A percentile compares a stretch with the other conserved stretches of the same genome.
These are phyloP conservation scores for Pythium apleroticum DNA, from an alignment of 352 stramenopile species.

Conservation along the genomic window DNA sequence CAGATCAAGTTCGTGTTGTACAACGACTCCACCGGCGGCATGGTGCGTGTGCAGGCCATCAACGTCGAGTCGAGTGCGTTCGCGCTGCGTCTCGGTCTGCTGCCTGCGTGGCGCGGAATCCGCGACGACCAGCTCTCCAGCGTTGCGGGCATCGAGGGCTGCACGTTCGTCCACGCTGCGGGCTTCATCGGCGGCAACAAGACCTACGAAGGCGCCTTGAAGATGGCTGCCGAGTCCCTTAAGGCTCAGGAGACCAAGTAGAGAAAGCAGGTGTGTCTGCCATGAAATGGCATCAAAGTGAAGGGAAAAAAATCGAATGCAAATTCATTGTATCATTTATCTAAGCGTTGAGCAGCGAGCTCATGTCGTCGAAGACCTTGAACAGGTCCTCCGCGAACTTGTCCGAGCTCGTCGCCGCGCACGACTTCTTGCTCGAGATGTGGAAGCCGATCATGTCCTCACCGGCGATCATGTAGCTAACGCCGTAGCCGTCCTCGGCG, in stretches of 20 bases:
- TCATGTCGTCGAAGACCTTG: slow-evolving; percentile 82
- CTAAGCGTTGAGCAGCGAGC: slow-evolving; percentile 34
- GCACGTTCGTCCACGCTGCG: slow-evolving; percentile 97
- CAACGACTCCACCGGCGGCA: slow-evolving; percentile 89
- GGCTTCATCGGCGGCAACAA: slow-evolving; percentile 99
- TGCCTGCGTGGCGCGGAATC: slow-evolving; percentile 93
- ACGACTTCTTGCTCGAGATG: slow-evolving; percentile 88
- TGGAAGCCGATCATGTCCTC: slow-evolving; percentile 91
- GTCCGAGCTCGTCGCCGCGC: slow-evolving; percentile 68
- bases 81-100: slow-evolving; percentile 90
- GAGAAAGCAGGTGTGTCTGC: not conserved
- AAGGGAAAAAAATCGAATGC: not conserved
- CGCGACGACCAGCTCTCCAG: slow-evolving; percentile 91
- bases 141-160: slow-evolving; percentile 90
- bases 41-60: slow-evolving; percentile 96
- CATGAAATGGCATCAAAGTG: not conserved
- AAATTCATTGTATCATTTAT: slow-evolving; percentile 9
- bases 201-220: slow-evolving; percentile 93
- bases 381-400: slow-evolving; percentile 79
- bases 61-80: slow-evolving; percentile 93
- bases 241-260: slow-evolving; percentile 27
- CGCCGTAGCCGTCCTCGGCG: slow-evolving; percentile 88
- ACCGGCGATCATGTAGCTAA: slow-evolving; percentile 90
- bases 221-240: slow-evolving; percentile 91
- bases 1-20: slow-evolving; percentile 98